phyloP scores from a whole-genome alignment of 139 green algal species.

The Eudorina sp. region DNA sequence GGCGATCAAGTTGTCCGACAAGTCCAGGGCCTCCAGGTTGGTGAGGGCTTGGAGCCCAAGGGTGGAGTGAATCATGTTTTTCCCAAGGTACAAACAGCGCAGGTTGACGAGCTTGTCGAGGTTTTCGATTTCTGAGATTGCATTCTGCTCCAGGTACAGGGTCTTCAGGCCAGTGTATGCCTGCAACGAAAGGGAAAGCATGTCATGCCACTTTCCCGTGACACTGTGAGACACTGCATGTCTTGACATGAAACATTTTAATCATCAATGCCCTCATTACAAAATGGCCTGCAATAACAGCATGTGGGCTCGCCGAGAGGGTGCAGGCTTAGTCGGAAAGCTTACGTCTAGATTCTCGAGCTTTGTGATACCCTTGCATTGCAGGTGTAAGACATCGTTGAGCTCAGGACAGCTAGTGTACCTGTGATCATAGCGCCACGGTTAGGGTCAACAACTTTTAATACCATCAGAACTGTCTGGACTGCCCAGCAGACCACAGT shows the following conservation, averaged over 20 bases:
- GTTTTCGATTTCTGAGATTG: constrained; percentile 73
- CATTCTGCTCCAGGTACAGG: constrained; percentile 86
- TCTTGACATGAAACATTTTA: no score
- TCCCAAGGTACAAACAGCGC: constrained; percentile 77
- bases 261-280: neutral
- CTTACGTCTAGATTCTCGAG: constrained; percentile 79
- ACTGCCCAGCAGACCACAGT: neutral
- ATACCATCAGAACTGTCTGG: no score
- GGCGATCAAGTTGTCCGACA: constrained; percentile 77
- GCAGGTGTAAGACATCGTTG: constrained; percentile 85
- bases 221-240: no score
- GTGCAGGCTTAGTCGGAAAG: neutral
- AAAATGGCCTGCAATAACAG: no score
- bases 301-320: neutral
- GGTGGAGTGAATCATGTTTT: constrained; percentile 73
- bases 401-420: constrained; percentile 77
- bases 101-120: constrained; percentile 70
- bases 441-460: neutral
- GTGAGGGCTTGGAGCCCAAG: constrained; percentile 58
- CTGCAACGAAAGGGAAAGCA: constrained; percentile 50
- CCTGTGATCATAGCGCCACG: constrained; percentile 45
- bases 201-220: no score
- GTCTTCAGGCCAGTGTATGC: constrained; percentile 81
- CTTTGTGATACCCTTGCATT: constrained; percentile 82
- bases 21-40: constrained; percentile 73